Evolutionary conservation across 2,329 filamentous ascomycete genomes (phyloP), one percentile per base, ranked within the genome.

Genomic region (Tolypocladium ovalisporum): DNA sequence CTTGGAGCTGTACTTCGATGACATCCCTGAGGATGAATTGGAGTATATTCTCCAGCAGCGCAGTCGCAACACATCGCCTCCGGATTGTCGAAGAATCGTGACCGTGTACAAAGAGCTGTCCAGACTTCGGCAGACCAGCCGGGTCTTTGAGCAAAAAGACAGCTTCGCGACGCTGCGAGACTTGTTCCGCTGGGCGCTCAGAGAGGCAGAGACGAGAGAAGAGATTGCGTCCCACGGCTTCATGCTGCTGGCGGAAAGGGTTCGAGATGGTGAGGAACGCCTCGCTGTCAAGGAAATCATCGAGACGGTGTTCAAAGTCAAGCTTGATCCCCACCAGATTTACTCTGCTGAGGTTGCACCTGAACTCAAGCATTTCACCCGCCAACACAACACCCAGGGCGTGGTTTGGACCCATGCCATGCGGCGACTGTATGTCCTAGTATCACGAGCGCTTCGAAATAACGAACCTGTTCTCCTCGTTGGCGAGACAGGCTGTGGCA

Each of bases 361-460:
- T 2, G 81, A 84, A 61, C 77, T 86, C 58, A 75, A 75, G 58
- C 72, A 76, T 17, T 73, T 80, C 36, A 70, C 75, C 24, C 65
- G 70, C 13, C 74, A 74, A 40, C 64, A 74, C 0, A 84, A 85
- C 61, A 69, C 71, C 2, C 82, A 86, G 59, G 82, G 80, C 1
- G 85, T 99, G 52, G 90, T 99, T 2, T 99, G 94, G 94, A 99
- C 94, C 0, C 84, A 85, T 62, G 91, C 93, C 0, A 99, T 99
- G 93, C 86, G 90, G 19, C 83, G 94, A 55, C 78, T 99, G 0
- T 97, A 93, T 67, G 84, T 95, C 8, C 79, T 99, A 15, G 90
- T 99, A n/a, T 85, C 87, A 6, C 82, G 89, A 64, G 94, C 94
- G 1, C 77, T 99, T 59, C 82, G 83, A 32, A 94, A 97, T 67